A percentile compares a stretch with the other conserved stretches of the same genome.
Evolutionary conservation across 345 rosid genomes (phyloP).

Genomic region (Bruguiera sexangula): DNA sequence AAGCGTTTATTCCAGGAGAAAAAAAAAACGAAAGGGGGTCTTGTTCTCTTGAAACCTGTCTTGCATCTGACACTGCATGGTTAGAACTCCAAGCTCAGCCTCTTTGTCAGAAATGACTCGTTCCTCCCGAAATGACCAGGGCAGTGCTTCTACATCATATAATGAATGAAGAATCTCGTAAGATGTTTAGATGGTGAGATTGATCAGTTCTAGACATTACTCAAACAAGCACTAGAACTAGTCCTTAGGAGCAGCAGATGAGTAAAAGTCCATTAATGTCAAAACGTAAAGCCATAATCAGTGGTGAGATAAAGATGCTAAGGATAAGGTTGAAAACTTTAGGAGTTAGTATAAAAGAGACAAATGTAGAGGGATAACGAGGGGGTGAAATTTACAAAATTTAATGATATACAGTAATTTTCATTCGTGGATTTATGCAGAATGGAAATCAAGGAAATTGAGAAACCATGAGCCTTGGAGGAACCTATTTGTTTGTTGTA

Average conservation of each 20-base stretch:
- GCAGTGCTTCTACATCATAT: no score
- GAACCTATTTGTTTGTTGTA: constrained; percentile 13
- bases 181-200: no score
- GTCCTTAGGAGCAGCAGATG: no score
- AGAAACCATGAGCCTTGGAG: constrained; percentile 29
- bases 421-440: constrained; percentile 14
- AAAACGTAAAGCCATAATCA: no score
- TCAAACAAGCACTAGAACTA: no score
- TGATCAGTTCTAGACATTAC: no score
- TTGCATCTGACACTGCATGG: neutral
- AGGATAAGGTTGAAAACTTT: no score
- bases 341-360: neutral
- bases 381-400: neutral
- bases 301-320: no score
- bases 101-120: neutral
- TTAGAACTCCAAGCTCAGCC: neutral
- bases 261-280: no score
- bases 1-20: no score
- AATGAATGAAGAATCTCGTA: no score
- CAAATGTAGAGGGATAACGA: neutral
- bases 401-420: neutral
- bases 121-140: neutral
- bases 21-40: neutral
- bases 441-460: constrained; percentile 33
- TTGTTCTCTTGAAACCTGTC: neutral